Evolutionary conservation across 495 filamentous ascomycete genomes (phyloP).

Genomic region (Pseudotulostoma volvatum): DNA sequence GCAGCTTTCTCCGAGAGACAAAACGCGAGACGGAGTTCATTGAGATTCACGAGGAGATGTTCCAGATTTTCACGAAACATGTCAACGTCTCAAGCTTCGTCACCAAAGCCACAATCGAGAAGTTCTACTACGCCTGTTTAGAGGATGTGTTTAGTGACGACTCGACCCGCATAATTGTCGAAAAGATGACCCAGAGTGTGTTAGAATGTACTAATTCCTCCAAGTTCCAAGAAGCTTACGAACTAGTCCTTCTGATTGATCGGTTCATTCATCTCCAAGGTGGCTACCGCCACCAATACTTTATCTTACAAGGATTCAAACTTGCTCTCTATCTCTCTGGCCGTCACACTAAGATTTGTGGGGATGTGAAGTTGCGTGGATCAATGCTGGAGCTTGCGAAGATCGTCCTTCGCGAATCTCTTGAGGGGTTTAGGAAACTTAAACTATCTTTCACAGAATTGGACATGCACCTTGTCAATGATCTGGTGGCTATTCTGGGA

Average conservation of each 20-base stretch:
- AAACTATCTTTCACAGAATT: slow-evolving; percentile 37
- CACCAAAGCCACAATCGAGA: slow-evolving; percentile 21
- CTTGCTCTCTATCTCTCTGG: slow-evolving; percentile 37
- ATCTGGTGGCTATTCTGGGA: slow-evolving; percentile 38
- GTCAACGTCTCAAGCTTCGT: slow-evolving; percentile 27
- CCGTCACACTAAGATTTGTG: slow-evolving; percentile 23
- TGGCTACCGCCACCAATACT: slow-evolving; percentile 30
- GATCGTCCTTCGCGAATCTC: slow-evolving; percentile 33
- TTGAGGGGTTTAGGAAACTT: slow-evolving; percentile 30
- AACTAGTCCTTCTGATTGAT: slow-evolving; percentile 36
- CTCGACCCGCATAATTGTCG: slow-evolving; percentile 25
- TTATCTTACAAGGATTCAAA: slow-evolving; percentile 37
- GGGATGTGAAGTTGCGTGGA: slow-evolving; percentile 24
- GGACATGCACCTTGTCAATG: slow-evolving; percentile 34
- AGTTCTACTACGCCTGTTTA: slow-evolving; percentile 36
- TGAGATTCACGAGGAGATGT: slow-evolving; percentile 32
- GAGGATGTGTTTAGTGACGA: slow-evolving; percentile 28
- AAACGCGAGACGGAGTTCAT: slow-evolving; percentile 28
- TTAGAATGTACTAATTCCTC: slow-evolving; percentile 24
- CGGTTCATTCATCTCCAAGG: slow-evolving; percentile 39
- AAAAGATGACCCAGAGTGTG: slow-evolving; percentile 22
- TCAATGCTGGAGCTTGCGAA: slow-evolving; percentile 38
- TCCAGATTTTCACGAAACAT: slow-evolving; percentile 39
- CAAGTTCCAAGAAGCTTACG: slow-evolving; percentile 34
- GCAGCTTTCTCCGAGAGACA: slow-evolving; percentile 31